phyloP scores from a whole-genome alignment of 129 eudicot species.

The Gnaphalium uliginosum region DNA sequence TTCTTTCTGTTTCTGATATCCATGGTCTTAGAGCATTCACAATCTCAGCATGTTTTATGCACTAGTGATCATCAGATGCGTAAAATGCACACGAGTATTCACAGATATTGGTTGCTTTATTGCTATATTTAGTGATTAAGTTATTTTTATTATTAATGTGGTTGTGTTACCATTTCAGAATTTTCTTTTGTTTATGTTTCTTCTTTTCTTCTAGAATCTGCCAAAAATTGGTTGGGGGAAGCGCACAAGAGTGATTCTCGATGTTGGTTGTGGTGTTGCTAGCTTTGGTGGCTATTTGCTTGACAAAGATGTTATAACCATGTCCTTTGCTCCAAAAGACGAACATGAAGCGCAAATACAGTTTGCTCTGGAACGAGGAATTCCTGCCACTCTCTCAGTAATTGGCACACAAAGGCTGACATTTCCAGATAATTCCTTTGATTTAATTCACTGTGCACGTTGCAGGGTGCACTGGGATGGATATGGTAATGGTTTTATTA shows the following conservation, averaged over 20 bases:
- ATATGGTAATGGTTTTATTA: slow-evolving; percentile 50
- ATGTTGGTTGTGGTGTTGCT: slow-evolving; percentile 99
- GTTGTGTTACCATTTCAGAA: background rate
- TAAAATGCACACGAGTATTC: slow-evolving; percentile 2
- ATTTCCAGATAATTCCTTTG: slow-evolving; percentile 87
- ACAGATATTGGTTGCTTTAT: slow-evolving; percentile 12
- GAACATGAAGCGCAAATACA: slow-evolving; percentile 99
- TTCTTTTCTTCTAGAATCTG: slow-evolving; percentile 50
- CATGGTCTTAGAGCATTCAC: slow-evolving; percentile 1
- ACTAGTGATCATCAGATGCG: slow-evolving; percentile 5
- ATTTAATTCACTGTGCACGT: slow-evolving; percentile 96
- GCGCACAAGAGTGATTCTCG: slow-evolving; percentile 83
- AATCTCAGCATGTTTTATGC: slow-evolving; percentile 8
- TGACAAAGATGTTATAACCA: slow-evolving; percentile 85
- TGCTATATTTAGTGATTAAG: background rate
- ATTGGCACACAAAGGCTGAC: slow-evolving; percentile 96
- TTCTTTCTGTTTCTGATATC: background rate
- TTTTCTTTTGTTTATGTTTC: slow-evolving; percentile 18
- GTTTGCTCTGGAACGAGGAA: slow-evolving; percentile 97
- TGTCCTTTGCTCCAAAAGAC: slow-evolving; percentile 99
- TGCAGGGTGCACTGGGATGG: slow-evolving; percentile 99
- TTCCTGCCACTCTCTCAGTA: slow-evolving; percentile 93
- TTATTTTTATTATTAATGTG: background rate
- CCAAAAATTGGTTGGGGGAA: slow-evolving; percentile 92
- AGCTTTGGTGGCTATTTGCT: slow-evolving; percentile 97